Base-by-base conservation (phyloP, 331 rosid species). In the Stylosanthes scabra region DNA sequence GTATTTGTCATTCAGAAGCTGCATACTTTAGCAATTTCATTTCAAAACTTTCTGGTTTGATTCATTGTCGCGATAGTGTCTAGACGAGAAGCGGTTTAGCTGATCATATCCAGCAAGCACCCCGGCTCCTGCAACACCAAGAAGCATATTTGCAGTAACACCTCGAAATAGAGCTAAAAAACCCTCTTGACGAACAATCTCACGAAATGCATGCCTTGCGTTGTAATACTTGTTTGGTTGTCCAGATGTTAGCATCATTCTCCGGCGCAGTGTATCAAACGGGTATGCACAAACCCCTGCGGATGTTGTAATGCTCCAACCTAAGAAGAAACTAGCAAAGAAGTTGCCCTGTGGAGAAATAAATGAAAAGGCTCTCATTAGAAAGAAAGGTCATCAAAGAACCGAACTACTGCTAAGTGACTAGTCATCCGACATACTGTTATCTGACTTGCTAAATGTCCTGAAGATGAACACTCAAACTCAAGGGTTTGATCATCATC, bases 221-320 rank as follows among this genome's bases (percentile, higher is more conserved):
- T 81, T 92, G 11, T 66, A 71, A 76, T 95, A 92, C 83, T 95
- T 95, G 20, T 59, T 42, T 9, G 90, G 78, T 69, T 88, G 96
- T 82, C 99, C 99, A 14, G 98, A 92, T 37, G 98, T 95, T 59
- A 95, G 82, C 98, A 92, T 95, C 99, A 95, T 92, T 71, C 98
- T 90, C 59, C 99, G 82, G 9, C 98, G 87, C 71, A 90, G 39
- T 10, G 99, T 90, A 84, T 95, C 99, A n/a, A 95, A 95, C 25
- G 99, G 99, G 74, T 95, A 92, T 50, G 98, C 98, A 75, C 97
- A 95, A 63, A 95, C 79, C 73, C 97, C 99, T 2, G 98, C 84
- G 62, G 76, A 74, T 1, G 94, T 82, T 47, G 98, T 95, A 70
- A 95, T 76, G 81, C 96, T 92, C 99, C 98, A 95, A 63, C 99